Base-by-base conservation (phyloP, 768 basidiomycete genomes). In the Leccinum aurantiacum region DNA sequence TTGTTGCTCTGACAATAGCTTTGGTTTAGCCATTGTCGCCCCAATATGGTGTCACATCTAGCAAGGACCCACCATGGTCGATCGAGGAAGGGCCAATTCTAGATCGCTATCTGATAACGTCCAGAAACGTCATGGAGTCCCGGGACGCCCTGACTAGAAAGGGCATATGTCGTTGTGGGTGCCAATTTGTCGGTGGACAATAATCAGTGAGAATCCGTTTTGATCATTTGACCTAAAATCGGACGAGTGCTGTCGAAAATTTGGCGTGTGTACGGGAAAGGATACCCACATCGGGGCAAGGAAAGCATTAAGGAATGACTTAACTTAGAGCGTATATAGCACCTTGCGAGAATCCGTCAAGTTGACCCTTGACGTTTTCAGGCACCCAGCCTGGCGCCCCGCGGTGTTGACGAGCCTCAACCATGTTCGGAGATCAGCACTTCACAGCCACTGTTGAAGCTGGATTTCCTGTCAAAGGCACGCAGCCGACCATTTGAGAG, bases 71-170 rank as follows among this genome's bases (percentile, higher is more conserved):
- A 57, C 60, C 54, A 62, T 56, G 51, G 52, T 11, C 17, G 14
- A 55, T 11, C 22, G 14, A 29, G 29, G 29, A 24, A 33, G 52
- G 31, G 7, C 14, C n/a, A 58, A 9, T 37, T 55, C 54, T 47
- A 11, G 33, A 35, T n/a, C 48, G 22, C 19, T 49, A 49, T n/a
- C n/a, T 15, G 58, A 59, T 65, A 56, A 59, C 56, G 60, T 63
- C 41, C 22, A 7, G 9, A 7, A 6, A 60, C 53, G 54, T 53
- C 33, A 35, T 57, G 29, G 33, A 35, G 33, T 35, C 13, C 33
- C 31, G 14, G 14, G 31, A 7, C n/a, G 19, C 53, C 27, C 33
- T 57, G 29, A 41, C 56, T 24, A 27, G 47, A 58, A 54, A 47
- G 11, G 24, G 58, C 38, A 27, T 46, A 13, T 44, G 35, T 27